These are phyloP conservation scores for Brasilioporus rufonigricans DNA, from an alignment of 768 basidiomycete genomes.

Conservation along the genomic window DNA sequence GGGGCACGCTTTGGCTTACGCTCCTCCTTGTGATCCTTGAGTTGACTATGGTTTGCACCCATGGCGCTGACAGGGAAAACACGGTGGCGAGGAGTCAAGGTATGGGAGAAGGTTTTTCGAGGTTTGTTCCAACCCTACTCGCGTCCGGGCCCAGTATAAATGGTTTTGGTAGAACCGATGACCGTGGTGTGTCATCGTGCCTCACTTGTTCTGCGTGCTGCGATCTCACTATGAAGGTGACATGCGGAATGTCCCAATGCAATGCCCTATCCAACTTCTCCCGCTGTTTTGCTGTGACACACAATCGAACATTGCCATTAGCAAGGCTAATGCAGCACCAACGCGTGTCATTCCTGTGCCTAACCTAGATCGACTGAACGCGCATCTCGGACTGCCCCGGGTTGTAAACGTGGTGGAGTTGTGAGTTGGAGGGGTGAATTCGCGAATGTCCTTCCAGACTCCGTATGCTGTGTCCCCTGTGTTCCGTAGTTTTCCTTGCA, in stretches of 20 bases:
- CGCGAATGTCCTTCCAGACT: slow-evolving; percentile 3
- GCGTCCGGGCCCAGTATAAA: slow-evolving; percentile 16
- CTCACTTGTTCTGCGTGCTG: slow-evolving; percentile 32
- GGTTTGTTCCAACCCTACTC: slow-evolving; percentile 17
- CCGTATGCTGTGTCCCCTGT: slow-evolving; percentile 13
- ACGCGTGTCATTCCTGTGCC: slow-evolving; percentile 15
- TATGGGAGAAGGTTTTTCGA: background rate
- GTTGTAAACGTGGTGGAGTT: background rate
- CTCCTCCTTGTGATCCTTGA: slow-evolving; percentile 20
- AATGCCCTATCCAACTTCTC: slow-evolving; percentile 13
- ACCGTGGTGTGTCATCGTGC: slow-evolving; percentile 16
- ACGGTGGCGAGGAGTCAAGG: background rate
- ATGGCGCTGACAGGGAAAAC: slow-evolving; percentile 8
- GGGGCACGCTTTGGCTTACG: slow-evolving; percentile 23
- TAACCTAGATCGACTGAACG: slow-evolving; percentile 6
- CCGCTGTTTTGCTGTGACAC: slow-evolving; percentile 17
- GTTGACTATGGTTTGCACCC: slow-evolving; percentile 30
- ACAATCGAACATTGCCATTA: slow-evolving; percentile 1
- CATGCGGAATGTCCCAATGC: slow-evolving; percentile 10
- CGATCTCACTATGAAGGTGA: slow-evolving; percentile 15
- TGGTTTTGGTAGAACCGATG: slow-evolving; percentile 11
- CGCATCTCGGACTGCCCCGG: slow-evolving; percentile 8
- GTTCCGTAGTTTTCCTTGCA: background rate
- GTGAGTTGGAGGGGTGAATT: too few relatives aligned
- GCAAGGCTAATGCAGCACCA: slow-evolving; percentile 5